These are phyloP conservation scores for Blastobotrys elegans DNA, from an alignment of 1,139 yeast genomes.

Conservation along the genomic window DNA sequence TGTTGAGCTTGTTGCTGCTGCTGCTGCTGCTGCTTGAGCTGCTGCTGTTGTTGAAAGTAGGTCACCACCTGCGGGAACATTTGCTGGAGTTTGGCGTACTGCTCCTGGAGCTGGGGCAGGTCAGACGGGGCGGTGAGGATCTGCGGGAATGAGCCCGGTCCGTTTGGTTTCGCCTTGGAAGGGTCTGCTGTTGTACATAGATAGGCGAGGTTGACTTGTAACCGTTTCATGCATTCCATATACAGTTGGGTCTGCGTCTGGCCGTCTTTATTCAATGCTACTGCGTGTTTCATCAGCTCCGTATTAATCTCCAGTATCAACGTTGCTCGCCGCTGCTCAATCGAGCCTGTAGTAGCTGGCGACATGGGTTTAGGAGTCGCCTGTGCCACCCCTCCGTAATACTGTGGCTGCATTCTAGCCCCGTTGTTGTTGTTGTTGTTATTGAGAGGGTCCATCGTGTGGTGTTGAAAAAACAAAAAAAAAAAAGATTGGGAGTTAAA, in stretches of 20 bases:
- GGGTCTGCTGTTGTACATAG: constrained; percentile 30
- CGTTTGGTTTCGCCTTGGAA: constrained; percentile 20
- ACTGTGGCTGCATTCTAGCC: constrained; percentile 1
- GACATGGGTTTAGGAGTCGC: background rate
- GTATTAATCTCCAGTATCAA: constrained; percentile 32
- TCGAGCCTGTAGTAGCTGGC: background rate
- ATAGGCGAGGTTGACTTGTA: constrained; percentile 33
- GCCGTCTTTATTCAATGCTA: constrained; percentile 23
- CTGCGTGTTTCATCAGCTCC: constrained; percentile 30
- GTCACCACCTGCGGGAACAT: constrained; percentile 30
- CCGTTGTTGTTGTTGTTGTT: constrained; percentile 2
- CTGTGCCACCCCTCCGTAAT: no score
- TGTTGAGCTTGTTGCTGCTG: constrained; percentile 16
- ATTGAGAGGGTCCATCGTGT: no score
- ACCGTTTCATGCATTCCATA: constrained; percentile 29
- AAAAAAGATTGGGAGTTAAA: no score
- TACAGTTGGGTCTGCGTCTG: background rate
- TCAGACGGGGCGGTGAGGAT: constrained; percentile 31
- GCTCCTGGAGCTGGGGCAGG: constrained; percentile 29
- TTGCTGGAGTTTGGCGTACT: constrained; percentile 28
- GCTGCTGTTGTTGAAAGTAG: constrained; percentile 20
- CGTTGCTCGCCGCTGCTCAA: constrained; percentile 26
- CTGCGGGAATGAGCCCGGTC: constrained; percentile 25
- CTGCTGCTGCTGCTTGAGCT: constrained; percentile 1
- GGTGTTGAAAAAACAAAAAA: no score